Percentiles rank a stretch among this genome's conserved stretches.
These are phyloP conservation scores for Fraxinus xanthoxyloides DNA, from an alignment of 305 asterid species.

Conservation along the genomic window DNA sequence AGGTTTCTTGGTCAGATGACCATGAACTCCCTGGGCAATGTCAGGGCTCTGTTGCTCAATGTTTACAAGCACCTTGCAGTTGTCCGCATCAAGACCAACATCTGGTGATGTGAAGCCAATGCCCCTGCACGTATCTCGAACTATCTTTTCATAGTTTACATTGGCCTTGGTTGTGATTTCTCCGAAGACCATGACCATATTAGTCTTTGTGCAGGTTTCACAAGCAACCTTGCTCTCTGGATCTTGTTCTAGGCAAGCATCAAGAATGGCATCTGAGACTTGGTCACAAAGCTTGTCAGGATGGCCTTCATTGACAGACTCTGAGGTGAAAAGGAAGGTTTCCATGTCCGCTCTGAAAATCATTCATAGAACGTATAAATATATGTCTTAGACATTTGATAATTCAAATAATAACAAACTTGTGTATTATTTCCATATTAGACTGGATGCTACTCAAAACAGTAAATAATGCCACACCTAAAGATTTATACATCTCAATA, in stretches of 20 bases:
- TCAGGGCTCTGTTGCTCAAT: conserved; percentile 39
- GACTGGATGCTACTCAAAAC: not conserved
- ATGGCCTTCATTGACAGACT: conserved; percentile 34
- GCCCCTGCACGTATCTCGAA: conserved; percentile 36
- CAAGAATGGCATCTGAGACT: conserved; percentile 37
- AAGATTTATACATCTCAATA: not conserved
- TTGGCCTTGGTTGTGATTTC: conserved; percentile 34
- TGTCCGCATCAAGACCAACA: conserved; percentile 34
- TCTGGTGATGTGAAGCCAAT: conserved; percentile 33
- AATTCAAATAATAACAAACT: not conserved
- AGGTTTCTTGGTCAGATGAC: conserved; percentile 34
- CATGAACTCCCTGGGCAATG: conserved; percentile 38
- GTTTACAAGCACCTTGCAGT: conserved; percentile 37
- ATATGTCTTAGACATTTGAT: not conserved
- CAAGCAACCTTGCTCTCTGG: conserved; percentile 38
- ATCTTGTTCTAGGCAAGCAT: conserved; percentile 35
- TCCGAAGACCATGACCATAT: conserved; percentile 36
- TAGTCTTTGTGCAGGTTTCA: conserved; percentile 34
- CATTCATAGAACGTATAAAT: not conserved
- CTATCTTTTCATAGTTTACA: conserved; percentile 33
- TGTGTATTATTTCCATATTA: not conserved
- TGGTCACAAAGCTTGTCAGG: conserved; percentile 37
- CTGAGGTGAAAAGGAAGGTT: conserved; percentile 35
- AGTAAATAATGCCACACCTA: not conserved
- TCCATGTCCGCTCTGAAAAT: conserved; percentile 23